phyloP scores from a whole-genome alignment of 2,329 filamentous ascomycete genomes.

The Fusarium nisikadoi region DNA sequence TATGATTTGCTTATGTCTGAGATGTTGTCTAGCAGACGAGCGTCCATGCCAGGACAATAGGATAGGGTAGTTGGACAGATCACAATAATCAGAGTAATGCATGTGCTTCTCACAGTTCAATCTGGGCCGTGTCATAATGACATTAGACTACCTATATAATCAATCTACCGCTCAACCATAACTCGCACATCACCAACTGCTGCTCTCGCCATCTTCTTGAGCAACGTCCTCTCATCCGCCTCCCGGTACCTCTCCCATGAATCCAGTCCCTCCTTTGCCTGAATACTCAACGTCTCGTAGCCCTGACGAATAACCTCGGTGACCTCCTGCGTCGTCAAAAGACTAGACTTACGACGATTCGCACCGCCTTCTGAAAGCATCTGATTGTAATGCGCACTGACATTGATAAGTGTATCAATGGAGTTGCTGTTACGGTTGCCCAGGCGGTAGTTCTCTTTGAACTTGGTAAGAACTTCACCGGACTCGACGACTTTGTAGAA shows the following conservation, averaged over 20 bases:
- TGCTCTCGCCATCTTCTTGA: constrained; percentile 88
- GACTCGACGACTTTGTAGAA: constrained; percentile 99
- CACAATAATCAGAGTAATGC: neutral
- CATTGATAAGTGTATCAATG: constrained; percentile 85
- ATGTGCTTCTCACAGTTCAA: neutral
- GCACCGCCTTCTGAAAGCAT: constrained; percentile 70
- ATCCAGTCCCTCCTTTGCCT: constrained; percentile 86
- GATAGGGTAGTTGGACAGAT: neutral
- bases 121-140: neutral
- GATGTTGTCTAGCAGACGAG: neutral
- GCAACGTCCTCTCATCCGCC: constrained; percentile 80
- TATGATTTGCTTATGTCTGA: too few relatives aligned
- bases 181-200: constrained; percentile 72
- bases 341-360: constrained; percentile 63
- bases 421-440: constrained; percentile 70
- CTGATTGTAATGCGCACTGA: constrained; percentile 87
- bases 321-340: constrained; percentile 85
- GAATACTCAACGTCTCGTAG: constrained; percentile 93
- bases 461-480: constrained; percentile 82
- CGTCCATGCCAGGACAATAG: neutral
- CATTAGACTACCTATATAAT: constrained; percentile 9
- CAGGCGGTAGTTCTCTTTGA: constrained; percentile 79
- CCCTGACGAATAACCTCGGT: constrained; percentile 94
- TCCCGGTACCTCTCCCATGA: constrained; percentile 89
- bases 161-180: constrained; percentile 56